phyloP scores from a whole-genome alignment of 306 rosid species.

The Cicer chorassanicum region DNA sequence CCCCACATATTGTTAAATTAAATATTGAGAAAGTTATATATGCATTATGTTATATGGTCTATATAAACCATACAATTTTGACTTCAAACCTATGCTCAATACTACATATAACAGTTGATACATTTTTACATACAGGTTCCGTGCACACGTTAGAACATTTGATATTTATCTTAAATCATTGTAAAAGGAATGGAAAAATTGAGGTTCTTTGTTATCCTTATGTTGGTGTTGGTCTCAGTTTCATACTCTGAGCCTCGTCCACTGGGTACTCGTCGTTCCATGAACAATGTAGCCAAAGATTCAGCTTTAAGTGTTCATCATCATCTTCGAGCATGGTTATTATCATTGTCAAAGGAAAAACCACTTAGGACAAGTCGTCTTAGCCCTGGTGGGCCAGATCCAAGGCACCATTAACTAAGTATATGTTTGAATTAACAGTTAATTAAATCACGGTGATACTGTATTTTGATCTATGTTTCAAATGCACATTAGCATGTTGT shows the following conservation, averaged over 20 bases:
- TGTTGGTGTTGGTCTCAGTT: constrained; percentile 24
- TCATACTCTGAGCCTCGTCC: constrained; percentile 17
- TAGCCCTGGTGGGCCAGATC: constrained; percentile 30
- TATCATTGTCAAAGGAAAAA: background rate
- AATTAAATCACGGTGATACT: too few relatives aligned
- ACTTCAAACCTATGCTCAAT: background rate
- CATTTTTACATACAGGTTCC: background rate
- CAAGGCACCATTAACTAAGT: background rate
- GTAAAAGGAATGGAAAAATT: constrained; percentile 3
- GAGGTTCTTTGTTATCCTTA: background rate
- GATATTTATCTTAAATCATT: background rate
- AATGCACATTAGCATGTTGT: too few relatives aligned
- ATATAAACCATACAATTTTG: constrained; percentile 6
- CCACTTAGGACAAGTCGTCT: background rate
- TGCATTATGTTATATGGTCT: background rate
- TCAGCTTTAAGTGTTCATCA: background rate
- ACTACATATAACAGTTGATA: background rate
- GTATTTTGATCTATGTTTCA: too few relatives aligned
- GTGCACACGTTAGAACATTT: background rate
- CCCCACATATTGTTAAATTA: background rate
- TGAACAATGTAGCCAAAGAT: background rate
- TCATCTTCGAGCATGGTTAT: background rate
- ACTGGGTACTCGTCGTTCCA: background rate
- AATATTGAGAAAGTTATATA: background rate
- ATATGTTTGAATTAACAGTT: too few relatives aligned